Evolutionary conservation across 306 rosid genomes (phyloP), one percentile per base, ranked within the genome.

Genomic region (Glycine soja): DNA sequence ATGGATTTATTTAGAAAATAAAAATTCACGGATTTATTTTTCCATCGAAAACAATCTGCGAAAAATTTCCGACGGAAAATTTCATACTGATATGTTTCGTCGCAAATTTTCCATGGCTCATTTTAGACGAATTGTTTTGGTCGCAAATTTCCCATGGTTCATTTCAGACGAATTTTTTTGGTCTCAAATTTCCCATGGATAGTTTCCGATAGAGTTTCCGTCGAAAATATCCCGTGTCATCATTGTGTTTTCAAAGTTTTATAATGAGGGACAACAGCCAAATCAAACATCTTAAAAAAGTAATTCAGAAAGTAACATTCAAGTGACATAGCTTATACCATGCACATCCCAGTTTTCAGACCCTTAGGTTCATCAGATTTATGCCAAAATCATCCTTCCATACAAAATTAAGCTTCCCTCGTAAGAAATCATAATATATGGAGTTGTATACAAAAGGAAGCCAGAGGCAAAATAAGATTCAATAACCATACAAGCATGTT

Each of bases 331-430:
- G 75, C 8, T 63, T 16, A 86, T 93, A 95, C 99, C 99, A 93
- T 88, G 98, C 98, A 95, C 99, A 95, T 93, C 79, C 97, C 98
- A 76, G 98, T 95, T 92, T 95, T 95, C 89, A 95, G 79, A 81
- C 98, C 99, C 87, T 92, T 95, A 15, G 99, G 98, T 87, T 95
- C 99, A 84, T 95, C 99, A 70, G 98, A 95, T 82, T 87, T 95
- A 98, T 70, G 97, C 85, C 78, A 95, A 90, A 82, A 95, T 92
- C 98, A 95, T 82, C 85, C 99, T 90, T 81, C 99, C 98, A 97
- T 95, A 93, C 85, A 83, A 90, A 86, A 87, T 82, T 57, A 82
- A 82, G 72, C 68, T 70, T 48, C 47, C 81, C 57, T 86, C 72
- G 82, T 66, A 70, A 61, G 78, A 12, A 73, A 36, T 57, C 64